Base-by-base conservation (phyloP, 306 rosid genomes). In the Lagenaria siceraria region DNA sequence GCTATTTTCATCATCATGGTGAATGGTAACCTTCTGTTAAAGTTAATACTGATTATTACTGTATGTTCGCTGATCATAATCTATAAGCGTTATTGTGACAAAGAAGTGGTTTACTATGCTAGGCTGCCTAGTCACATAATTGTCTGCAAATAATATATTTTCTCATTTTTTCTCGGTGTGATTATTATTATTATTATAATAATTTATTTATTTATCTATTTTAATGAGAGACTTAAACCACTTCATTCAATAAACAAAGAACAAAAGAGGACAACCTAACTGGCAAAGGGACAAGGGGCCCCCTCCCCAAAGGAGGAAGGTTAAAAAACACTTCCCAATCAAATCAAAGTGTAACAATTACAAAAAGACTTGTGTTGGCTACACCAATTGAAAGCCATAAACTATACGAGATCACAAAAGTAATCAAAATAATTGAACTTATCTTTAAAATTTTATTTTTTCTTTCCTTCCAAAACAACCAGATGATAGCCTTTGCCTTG, bases 1-100 rank as follows among this genome's bases (percentile, higher is more conserved):
- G 99, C 96, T 13, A 89, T 92, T 77, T 95, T 92, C 81, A 84
- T 90, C 83, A 90, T 95, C 81, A 83, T 89, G 95, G 96, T 95
- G 80, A 95, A 95, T 85, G 99, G 99, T 95, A 78, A 73, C 83
- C 79, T 76, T 78, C 69, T 79, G 62, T 79, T 36, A 74, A 38
- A 31, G 42, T 15, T 63, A 7, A 33, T 33, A 33, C 75, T 25
- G 33, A 52, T 69, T 61, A 19, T 17, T 13, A 53, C 35, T 63
- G 79, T 35, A 13, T 40, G 78, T 79, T 33, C 56, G 4, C 51
- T 59, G 40, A 61, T 80, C 12, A 53, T n/a, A 42, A 43, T 49
- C 13, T 56, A 56, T 55, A 38, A 0, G 8, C 2, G 54, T 51
- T 52, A 73, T 19, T 1, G 27, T 73, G n/a, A 31, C 61, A 27